Evolutionary conservation across 2,329 filamentous ascomycete genomes (phyloP).

Genomic region (Diaporthe vexans): DNA sequence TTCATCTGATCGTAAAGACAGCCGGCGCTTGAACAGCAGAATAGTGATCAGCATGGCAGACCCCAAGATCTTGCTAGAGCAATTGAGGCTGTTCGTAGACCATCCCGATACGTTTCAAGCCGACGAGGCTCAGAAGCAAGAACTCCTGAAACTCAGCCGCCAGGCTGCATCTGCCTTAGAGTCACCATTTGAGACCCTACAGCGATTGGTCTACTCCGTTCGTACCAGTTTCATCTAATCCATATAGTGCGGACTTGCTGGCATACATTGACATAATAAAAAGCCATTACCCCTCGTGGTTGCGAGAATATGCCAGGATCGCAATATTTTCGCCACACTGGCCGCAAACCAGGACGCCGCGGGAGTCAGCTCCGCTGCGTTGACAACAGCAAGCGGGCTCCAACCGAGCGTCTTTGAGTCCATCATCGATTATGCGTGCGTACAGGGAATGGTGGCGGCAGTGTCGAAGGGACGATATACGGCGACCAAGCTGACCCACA

Average conservation of each 20-base stretch:
- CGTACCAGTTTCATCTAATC: background rate
- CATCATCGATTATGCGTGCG: conserved; percentile 11
- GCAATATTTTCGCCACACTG: conserved; percentile 10
- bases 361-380: background rate
- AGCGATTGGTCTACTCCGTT: conserved; percentile 13
- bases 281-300: conserved; percentile 5
- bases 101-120: background rate
- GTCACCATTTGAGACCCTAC: conserved; percentile 15
- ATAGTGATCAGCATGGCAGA: background rate
- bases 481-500: conserved; percentile 8
- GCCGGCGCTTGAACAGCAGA: background rate
- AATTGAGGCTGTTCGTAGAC: background rate
- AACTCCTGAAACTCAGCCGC: conserved; percentile 13
- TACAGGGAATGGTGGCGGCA: background rate
- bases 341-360: background rate
- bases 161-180: conserved; percentile 14
- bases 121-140: background rate
- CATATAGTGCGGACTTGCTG: background rate
- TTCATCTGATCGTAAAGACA: too few species aligned
- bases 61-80: background rate
- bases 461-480: background rate
- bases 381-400: background rate
- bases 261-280: background rate
- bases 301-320: conserved; percentile 9
- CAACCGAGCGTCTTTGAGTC: conserved; percentile 7